Evolutionary conservation across 228 moss, liverwort and hornwort genomes (phyloP).

Genomic region (Sphagnum magellanicum): DNA sequence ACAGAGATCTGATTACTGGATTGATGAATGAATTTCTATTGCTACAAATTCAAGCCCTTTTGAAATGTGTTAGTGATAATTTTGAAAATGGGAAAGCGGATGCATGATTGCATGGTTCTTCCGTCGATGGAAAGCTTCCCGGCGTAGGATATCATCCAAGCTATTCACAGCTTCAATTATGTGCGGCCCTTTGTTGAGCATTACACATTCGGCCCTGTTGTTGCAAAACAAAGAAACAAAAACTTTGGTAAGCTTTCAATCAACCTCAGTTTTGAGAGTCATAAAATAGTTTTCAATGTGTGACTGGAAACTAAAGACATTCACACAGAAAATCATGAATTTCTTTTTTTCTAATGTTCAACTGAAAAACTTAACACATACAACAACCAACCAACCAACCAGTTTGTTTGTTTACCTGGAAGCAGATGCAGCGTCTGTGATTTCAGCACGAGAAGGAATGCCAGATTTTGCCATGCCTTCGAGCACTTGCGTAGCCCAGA

Average conservation of each 20-base stretch:
- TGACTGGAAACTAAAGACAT: too few species aligned
- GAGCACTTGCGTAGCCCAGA: slow-evolving; percentile 54
- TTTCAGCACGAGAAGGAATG: slow-evolving; percentile 35
- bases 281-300: too few species aligned
- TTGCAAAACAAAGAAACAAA: background rate
- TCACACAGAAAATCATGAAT: too few species aligned
- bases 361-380: too few species aligned
- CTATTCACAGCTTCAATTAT: slow-evolving; percentile 34
- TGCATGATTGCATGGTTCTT: slow-evolving; percentile 36
- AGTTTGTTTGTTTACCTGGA: slow-evolving; percentile 20
- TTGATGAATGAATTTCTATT: too few species aligned
- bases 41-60: too few species aligned
- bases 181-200: slow-evolving; percentile 43
- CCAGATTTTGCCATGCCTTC: slow-evolving; percentile 43
- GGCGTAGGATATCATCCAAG: slow-evolving; percentile 37
- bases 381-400: too few species aligned
- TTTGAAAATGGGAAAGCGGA: slow-evolving; percentile 21
- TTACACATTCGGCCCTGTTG: slow-evolving; percentile 49
- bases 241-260: too few species aligned
- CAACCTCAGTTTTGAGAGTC: too few species aligned
- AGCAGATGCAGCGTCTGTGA: slow-evolving; percentile 48
- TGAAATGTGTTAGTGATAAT: too few species aligned
- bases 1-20: too few species aligned
- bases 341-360: too few species aligned
- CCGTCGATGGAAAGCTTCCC: slow-evolving; percentile 31